Conservation (phyloP, 495 filamentous ascomycete species). For the Baudoinia panamericana region DNA sequence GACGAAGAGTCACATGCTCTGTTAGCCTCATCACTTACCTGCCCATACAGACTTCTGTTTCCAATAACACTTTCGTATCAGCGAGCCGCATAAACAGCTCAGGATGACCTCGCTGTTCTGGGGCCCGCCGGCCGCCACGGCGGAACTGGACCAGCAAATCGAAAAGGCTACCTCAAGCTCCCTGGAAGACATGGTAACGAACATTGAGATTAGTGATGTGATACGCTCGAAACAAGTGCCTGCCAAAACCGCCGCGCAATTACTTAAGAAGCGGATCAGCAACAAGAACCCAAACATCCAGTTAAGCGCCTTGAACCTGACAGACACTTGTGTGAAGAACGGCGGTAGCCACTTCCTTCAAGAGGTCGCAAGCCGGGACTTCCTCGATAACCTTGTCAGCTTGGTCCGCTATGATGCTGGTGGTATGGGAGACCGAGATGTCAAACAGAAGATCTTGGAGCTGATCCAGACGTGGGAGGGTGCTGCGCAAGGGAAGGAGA, state of each 20-base stretch:
- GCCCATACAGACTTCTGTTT: too few relatives aligned
- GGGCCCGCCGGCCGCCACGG: constrained; percentile 49
- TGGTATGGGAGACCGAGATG: constrained; percentile 48
- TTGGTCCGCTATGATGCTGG: constrained; percentile 55
- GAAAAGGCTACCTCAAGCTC: constrained; percentile 88
- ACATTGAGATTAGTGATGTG: constrained; percentile 91
- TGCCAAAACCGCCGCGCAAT: constrained; percentile 94
- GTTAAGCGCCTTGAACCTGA: constrained; percentile 82
- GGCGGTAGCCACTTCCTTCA: constrained; percentile 90
- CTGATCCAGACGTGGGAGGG: constrained; percentile 88
- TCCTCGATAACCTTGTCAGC: constrained; percentile 93
- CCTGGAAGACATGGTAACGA: constrained; percentile 90
- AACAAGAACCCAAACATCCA: constrained; percentile 96
- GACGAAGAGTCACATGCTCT: too few relatives aligned
- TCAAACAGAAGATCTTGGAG: constrained; percentile 80
- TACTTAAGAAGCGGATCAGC: constrained; percentile 81
- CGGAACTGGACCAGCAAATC: constrained; percentile 76
- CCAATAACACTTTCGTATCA: too few relatives aligned
- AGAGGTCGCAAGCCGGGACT: constrained; percentile 91
- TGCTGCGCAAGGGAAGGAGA: constrained; percentile 72
- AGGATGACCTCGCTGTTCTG: constrained; percentile 94
- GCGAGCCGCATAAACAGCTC: too few relatives aligned
- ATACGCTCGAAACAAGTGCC: constrained; percentile 94
- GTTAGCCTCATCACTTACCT: too few relatives aligned
- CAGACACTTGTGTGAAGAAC: constrained; percentile 97